These are phyloP conservation scores for Cyberlindnera mrakii DNA, from an alignment of 805 yeast species.

Conservation along the genomic window DNA sequence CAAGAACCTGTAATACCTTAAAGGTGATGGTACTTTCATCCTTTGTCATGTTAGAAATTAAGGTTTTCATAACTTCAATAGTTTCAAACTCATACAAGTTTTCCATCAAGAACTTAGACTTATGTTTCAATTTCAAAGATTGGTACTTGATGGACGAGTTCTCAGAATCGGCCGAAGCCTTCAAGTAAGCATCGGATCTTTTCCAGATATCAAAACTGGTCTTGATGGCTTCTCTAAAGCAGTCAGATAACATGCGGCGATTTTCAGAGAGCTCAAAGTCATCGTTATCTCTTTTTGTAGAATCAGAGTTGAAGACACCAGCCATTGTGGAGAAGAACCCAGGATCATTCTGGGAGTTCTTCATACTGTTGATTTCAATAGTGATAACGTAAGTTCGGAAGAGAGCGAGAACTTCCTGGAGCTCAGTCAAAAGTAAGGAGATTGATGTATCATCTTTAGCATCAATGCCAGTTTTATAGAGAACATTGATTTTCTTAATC, in stretches of 20 bases:
- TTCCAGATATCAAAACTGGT: conserved; percentile 63
- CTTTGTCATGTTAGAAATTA: conserved; percentile 31
- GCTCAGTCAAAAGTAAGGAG: conserved; percentile 43
- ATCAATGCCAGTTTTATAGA: conserved; percentile 11
- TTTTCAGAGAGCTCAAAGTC: conserved; percentile 6
- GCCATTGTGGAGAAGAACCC: conserved; percentile 51
- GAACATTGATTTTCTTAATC: conserved; percentile 15
- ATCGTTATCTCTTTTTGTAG: conserved; percentile 20
- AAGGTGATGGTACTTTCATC: conserved; percentile 32
- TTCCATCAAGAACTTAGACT: conserved; percentile 61
- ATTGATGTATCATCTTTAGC: conserved; percentile 39
- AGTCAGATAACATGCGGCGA: conserved; percentile 26
- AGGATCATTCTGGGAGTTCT: conserved; percentile 41
- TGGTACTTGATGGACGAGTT: conserved; percentile 37
- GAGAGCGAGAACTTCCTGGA: conserved; percentile 56
- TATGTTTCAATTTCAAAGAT: conserved; percentile 59
- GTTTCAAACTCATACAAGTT: conserved; percentile 62
- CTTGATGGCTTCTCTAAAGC: conserved; percentile 55
- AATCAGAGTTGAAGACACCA: conserved; percentile 72
- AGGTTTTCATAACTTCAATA: conserved; percentile 61
- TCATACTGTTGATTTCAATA: conserved; percentile 34
- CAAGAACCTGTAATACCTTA: conserved; percentile 69
- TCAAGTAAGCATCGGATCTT: conserved; percentile 46
- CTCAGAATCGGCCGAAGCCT: conserved; percentile 12
- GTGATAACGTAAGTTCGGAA: conserved; percentile 38